Evolutionary conservation across 805 yeast species (phyloP).

Genomic region (Kodamaea kaohsiungensis): DNA sequence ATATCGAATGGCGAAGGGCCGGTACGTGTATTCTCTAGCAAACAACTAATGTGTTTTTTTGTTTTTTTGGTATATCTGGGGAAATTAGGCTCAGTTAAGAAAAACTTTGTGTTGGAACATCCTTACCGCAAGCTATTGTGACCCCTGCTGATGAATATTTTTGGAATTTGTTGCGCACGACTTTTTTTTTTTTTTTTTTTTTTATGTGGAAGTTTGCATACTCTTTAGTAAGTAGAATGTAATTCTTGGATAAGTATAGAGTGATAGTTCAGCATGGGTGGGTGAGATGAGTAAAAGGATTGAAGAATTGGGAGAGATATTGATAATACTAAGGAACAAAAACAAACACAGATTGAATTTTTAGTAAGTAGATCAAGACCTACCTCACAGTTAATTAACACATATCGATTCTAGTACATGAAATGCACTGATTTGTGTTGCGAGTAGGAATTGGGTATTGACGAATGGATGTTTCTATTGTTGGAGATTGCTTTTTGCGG

Average conservation of each 20-base stretch:
- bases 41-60: background rate
- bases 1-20: slow-evolving; percentile 1
- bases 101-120: background rate
- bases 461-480: background rate
- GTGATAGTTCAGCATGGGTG: too few species aligned
- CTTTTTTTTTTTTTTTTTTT: too few species aligned
- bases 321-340: too few species aligned
- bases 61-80: background rate
- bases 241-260: too few species aligned
- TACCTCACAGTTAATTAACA: background rate
- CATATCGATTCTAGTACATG: background rate
- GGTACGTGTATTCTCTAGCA: background rate
- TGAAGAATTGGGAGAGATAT: too few species aligned
- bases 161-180: background rate
- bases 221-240: too few species aligned
- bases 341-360: too few species aligned
- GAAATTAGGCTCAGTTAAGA: background rate
- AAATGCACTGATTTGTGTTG: background rate
- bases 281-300: too few species aligned
- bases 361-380: too few species aligned
- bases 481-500: background rate
- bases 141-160: background rate
- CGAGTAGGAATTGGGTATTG: background rate
- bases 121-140: background rate
- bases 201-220: too few species aligned